Evolutionary conservation across 192 early-diverging fungal species (phyloP).

Genomic region (Rhizophagus sp.): DNA sequence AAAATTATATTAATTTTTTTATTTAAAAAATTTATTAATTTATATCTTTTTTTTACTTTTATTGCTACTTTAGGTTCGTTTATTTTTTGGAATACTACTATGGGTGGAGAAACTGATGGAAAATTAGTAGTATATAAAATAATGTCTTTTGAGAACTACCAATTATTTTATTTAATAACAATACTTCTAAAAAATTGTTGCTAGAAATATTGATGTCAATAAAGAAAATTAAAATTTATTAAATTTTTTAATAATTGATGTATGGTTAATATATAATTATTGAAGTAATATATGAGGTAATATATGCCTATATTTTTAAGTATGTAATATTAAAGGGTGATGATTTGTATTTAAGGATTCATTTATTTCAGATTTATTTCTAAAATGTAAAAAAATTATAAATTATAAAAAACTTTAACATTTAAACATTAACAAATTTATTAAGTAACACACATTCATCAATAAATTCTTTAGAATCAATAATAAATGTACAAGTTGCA

Average conservation of each 20-base stretch:
- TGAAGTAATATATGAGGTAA: background rate
- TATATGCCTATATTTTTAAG: background rate
- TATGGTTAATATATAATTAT: background rate
- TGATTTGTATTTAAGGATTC: background rate
- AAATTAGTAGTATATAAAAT: background rate
- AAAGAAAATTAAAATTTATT: too few species aligned
- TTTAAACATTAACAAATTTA: too few species aligned
- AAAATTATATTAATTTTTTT: background rate
- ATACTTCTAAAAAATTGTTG: background rate
- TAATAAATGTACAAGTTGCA: background rate
- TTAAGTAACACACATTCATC: background rate
- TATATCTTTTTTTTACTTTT: background rate
- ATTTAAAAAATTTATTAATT: too few species aligned
- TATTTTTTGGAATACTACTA: background rate
- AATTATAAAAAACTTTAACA: too few species aligned
- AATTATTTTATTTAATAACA: background rate
- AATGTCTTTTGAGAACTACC: background rate
- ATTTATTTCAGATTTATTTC: background rate
- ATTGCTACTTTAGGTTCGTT: background rate
- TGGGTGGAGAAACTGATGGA: background rate
- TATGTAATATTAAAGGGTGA: background rate
- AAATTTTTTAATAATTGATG: too few species aligned
- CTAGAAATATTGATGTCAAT: too few species aligned
- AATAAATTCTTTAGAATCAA: background rate
- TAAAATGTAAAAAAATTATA: background rate